Conservation (phyloP, 2,329 filamentous ascomycete genomes). For the Xylaria digitata region DNA sequence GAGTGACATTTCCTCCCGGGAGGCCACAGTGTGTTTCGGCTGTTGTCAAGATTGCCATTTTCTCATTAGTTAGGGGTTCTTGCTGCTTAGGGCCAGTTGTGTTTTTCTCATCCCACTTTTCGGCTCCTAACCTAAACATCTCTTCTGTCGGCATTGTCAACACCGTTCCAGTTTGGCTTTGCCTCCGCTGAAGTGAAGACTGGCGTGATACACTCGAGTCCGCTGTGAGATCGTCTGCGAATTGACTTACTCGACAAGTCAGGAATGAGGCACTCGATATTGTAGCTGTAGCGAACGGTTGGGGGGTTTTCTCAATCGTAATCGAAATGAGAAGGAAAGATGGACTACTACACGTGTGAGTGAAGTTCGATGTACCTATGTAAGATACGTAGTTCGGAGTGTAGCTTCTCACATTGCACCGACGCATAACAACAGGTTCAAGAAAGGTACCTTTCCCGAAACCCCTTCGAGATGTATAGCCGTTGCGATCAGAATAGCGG, state of each 20-base stretch:
- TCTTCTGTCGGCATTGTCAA: conserved; percentile 44
- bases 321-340: conserved; percentile 47
- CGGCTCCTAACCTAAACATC: conserved; percentile 38
- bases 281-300: conserved; percentile 47
- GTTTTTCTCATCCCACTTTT: conserved; percentile 1
- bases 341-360: conserved; percentile 40
- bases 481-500: conserved; percentile 46
- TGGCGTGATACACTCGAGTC: conserved; percentile 46
- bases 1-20: neutral
- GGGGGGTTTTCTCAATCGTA: conserved; percentile 48
- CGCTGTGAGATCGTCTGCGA: conserved; percentile 42
- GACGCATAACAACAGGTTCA: conserved; percentile 49
- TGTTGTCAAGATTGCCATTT: conserved; percentile 35
- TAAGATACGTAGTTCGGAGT: neutral
- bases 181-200: conserved; percentile 43
- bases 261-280: conserved; percentile 45
- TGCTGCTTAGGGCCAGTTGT: conserved; percentile 2
- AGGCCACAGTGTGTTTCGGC: conserved; percentile 36
- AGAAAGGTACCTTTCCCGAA: conserved; percentile 47
- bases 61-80: conserved; percentile 26
- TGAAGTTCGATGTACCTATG: neutral
- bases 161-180: conserved; percentile 40
- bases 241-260: conserved; percentile 42
- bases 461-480: conserved; percentile 34
- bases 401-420: conserved; percentile 48